A percentile compares a stretch with the other conserved stretches of the same genome.
Conservation (phyloP, 2,329 filamentous ascomycete genomes). For the Trichoderma sp. region DNA sequence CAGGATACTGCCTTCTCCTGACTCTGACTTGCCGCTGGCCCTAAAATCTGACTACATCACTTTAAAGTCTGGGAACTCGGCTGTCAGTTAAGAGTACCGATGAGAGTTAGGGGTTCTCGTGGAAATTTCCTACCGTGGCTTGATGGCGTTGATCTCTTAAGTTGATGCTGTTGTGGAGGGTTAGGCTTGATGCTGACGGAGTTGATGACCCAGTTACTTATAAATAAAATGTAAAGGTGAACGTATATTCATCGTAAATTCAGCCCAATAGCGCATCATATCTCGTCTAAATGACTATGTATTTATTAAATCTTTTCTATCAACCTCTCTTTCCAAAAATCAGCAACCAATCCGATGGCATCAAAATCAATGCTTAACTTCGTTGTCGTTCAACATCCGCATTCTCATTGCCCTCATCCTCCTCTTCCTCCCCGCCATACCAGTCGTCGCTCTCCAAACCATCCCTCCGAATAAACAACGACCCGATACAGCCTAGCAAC, state of each 20-base stretch:
- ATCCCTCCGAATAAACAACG: conserved; percentile 72
- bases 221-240: background rate
- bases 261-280: background rate
- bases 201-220: background rate
- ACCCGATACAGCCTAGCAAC: conserved; percentile 76
- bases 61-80: no score
- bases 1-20: background rate
- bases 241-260: background rate
- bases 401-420: conserved; percentile 22
- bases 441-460: conserved; percentile 63
- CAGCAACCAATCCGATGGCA: no score
- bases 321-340: background rate
- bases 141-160: background rate
- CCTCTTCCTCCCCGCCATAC: conserved; percentile 41
- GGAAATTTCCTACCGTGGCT: background rate
- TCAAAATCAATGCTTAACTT: background rate
- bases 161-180: no score
- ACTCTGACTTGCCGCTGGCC: background rate
- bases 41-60: conserved; percentile 21
- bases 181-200: background rate
- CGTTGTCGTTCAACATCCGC: conserved; percentile 19
- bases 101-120: background rate
- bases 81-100: no score
- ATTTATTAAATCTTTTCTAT: background rate
- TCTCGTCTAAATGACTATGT: background rate